These are phyloP conservation scores for Tothia fuscella DNA, from an alignment of 2,329 filamentous ascomycete genomes.

Conservation along the genomic window DNA sequence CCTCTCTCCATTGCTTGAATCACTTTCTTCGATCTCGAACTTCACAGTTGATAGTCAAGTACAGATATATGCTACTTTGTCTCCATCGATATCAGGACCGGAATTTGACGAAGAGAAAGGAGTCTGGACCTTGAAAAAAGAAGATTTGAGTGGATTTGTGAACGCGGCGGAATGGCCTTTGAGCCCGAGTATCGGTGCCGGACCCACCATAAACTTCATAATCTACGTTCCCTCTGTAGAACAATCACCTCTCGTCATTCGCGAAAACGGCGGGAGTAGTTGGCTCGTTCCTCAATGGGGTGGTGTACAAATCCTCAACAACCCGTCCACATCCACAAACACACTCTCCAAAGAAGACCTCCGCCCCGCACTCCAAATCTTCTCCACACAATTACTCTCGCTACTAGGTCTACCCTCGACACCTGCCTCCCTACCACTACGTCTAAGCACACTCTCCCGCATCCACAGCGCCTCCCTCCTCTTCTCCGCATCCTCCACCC, in stretches of 20 bases:
- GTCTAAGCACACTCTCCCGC: conserved; percentile 73
- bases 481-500: conserved; percentile 79
- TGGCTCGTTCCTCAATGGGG: conserved; percentile 98
- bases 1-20: conserved; percentile 67
- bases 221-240: conserved; percentile 70
- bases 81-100: conserved; percentile 48
- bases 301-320: conserved; percentile 59
- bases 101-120: conserved; percentile 41
- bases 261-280: conserved; percentile 47
- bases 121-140: conserved; percentile 61
- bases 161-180: conserved; percentile 97
- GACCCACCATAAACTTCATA: conserved; percentile 92
- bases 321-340: conserved; percentile 29
- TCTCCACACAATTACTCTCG: conserved; percentile 80
- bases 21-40: conserved; percentile 74
- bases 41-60: conserved; percentile 96
- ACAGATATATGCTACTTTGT: conserved; percentile 71
- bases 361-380: conserved; percentile 72
- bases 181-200: conserved; percentile 82
- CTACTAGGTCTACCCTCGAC: conserved; percentile 74
- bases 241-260: conserved; percentile 47
- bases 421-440: conserved; percentile 66
- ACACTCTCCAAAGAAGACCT: conserved; percentile 55
- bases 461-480: conserved; percentile 76
- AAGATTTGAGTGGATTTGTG: conserved; percentile 87